Evolutionary conservation across 257 asterid species (phyloP).

Genomic region (Petunia axillaris): DNA sequence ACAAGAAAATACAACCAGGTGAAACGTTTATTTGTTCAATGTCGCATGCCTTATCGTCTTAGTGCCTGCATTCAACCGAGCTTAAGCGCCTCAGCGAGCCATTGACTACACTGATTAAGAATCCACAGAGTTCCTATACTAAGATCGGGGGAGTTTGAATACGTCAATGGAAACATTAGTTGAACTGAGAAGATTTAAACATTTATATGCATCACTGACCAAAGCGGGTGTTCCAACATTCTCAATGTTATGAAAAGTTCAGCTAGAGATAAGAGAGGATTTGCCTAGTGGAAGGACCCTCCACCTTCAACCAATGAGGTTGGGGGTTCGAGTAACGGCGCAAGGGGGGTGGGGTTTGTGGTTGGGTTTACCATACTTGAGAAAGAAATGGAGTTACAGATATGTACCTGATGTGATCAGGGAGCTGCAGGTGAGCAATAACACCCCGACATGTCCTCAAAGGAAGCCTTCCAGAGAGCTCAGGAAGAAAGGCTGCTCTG

Average conservation of each 20-base stretch:
- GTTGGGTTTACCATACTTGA: background rate
- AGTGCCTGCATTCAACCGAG: no score
- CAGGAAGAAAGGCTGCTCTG: conserved; percentile 72
- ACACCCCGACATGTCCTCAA: conserved; percentile 90
- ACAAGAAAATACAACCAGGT: no score
- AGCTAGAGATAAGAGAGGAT: background rate
- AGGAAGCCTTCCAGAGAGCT: conserved; percentile 73
- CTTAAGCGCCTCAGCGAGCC: no score
- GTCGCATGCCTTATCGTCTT: no score
- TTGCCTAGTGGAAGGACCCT: background rate
- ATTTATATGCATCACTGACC: background rate
- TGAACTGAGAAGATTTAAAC: background rate
- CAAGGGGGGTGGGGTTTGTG: background rate
- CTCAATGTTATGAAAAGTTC: background rate
- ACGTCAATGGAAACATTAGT: background rate
- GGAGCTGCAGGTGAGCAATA: conserved; percentile 68
- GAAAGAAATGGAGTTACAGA: background rate
- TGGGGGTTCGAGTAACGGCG: no score
- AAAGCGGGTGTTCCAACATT: background rate
- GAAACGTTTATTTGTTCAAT: no score
- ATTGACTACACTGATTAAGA: background rate
- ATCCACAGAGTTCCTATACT: background rate
- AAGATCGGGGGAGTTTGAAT: background rate
- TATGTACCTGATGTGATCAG: conserved; percentile 57
- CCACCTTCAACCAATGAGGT: background rate